These are phyloP conservation scores for Quercus cerris DNA, from an alignment of 306 rosid genomes.

Conservation along the genomic window DNA sequence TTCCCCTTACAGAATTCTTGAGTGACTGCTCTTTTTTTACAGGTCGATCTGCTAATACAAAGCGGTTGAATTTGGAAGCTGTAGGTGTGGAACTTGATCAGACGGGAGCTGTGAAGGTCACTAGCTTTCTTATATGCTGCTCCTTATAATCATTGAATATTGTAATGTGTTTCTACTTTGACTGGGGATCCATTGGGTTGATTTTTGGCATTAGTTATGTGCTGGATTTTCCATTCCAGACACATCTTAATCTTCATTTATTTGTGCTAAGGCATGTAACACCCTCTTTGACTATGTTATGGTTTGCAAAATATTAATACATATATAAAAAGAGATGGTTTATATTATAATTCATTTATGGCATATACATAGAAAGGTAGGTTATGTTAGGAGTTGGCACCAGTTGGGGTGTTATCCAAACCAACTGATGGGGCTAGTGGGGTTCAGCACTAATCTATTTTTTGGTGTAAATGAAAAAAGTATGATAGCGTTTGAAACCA, in stretches of 20 bases:
- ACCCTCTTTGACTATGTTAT: neutral
- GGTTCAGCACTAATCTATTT: neutral
- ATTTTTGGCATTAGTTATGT: conserved; percentile 1
- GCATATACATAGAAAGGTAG: neutral
- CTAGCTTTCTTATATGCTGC: conserved; percentile 6
- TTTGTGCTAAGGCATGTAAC: neutral
- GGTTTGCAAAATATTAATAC: neutral
- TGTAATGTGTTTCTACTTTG: conserved; percentile 2
- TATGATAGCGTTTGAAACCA: neutral
- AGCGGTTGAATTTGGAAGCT: conserved; percentile 83
- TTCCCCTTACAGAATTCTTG: neutral
- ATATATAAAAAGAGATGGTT: neutral
- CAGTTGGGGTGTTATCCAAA: neutral
- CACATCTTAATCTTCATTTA: neutral
- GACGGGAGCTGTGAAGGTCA: conserved; percentile 75
- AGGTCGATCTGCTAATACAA: conserved; percentile 88
- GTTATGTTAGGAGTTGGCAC: neutral
- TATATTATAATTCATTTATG: neutral
- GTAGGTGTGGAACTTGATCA: conserved; percentile 78
- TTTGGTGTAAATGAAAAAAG: neutral
- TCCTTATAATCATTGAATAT: conserved; percentile 17
- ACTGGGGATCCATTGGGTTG: neutral
- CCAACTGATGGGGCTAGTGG: neutral
- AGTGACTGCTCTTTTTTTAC: conserved; percentile 16
- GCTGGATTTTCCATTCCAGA: neutral